These are phyloP conservation scores for Rhipidocladum racemiflorum DNA, from an alignment of 176 grass and related monocot genomes.

Conservation along the genomic window DNA sequence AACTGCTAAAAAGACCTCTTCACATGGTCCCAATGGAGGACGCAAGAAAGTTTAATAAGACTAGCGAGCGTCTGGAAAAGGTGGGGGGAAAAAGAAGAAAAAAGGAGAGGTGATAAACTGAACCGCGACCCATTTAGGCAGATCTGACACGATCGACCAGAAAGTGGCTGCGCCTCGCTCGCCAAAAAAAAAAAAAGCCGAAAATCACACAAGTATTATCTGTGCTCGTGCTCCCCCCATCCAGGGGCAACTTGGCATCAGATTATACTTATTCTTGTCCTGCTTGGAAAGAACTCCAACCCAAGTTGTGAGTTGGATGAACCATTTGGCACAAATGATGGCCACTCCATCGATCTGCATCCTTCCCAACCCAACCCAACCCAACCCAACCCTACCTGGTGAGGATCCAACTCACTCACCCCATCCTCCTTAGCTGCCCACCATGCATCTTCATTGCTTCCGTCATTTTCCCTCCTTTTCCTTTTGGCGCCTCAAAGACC, in stretches of 20 bases:
- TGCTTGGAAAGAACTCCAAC: not conserved
- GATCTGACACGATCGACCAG: not conserved
- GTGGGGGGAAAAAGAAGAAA: not conserved
- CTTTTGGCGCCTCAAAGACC: not conserved
- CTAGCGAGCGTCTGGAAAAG: not conserved
- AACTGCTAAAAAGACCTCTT: not conserved
- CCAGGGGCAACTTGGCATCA: conserved; percentile 1
- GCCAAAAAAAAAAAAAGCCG: not conserved
- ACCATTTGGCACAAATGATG: not conserved
- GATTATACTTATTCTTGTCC: no score
- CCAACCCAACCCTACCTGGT: not conserved
- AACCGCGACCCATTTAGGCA: not conserved
- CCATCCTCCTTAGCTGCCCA: not conserved
- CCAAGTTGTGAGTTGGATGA: conserved; percentile 1
- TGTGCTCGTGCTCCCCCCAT: conserved; percentile 25
- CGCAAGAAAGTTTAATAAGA: not conserved
- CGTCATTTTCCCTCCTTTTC: not conserved
- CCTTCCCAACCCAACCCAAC: no score
- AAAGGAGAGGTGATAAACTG: not conserved
- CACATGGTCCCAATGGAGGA: not conserved
- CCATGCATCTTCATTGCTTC: not conserved
- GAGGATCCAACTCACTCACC: conserved; percentile 40
- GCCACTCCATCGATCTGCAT: not conserved
- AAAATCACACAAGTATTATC: not conserved
- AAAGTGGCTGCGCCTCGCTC: not conserved